Percentiles rank a stretch among this genome's conserved stretches.
phyloP scores from a whole-genome alignment of 2,329 filamentous ascomycete species.

The Drechslerella coelobrocha region DNA sequence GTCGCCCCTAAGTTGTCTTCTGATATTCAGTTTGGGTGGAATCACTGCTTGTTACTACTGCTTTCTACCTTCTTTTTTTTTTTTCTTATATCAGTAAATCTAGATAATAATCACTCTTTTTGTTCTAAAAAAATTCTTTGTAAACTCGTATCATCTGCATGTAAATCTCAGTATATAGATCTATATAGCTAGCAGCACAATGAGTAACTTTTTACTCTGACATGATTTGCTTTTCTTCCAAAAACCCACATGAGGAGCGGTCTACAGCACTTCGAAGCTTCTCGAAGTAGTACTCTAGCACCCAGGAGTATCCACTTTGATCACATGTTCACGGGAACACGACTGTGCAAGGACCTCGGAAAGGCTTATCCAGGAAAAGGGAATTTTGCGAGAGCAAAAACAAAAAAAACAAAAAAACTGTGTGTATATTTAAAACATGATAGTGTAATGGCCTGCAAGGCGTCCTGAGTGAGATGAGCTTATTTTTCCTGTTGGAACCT shows the following conservation, averaged over 20 bases:
- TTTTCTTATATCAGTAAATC: too few species aligned
- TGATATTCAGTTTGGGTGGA: too few species aligned
- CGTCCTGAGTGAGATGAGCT: neutral
- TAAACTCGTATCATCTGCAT: neutral
- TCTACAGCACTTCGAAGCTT: neutral
- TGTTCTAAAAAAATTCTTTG: too few species aligned
- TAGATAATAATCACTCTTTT: too few species aligned
- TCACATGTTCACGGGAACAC: neutral
- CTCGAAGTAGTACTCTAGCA: neutral
- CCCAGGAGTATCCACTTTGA: neutral
- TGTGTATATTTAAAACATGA: too few species aligned
- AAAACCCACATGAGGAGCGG: neutral
- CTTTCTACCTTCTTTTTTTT: too few species aligned
- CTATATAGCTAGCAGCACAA: neutral
- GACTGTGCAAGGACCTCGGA: neutral
- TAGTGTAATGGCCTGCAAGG: conserved; percentile 1
- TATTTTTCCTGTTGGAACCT: conserved; percentile 4
- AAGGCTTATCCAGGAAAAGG: neutral
- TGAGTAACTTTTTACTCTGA: neutral
- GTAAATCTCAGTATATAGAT: neutral
- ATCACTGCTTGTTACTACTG: too few species aligned
- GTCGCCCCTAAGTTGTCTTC: conserved; percentile 1
- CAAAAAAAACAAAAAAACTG: too few species aligned
- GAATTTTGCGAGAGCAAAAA: too few species aligned
- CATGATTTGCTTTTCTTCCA: neutral